Base-by-base conservation (phyloP, 208 protist genomes). In the Wallacemonas sp. region DNA sequence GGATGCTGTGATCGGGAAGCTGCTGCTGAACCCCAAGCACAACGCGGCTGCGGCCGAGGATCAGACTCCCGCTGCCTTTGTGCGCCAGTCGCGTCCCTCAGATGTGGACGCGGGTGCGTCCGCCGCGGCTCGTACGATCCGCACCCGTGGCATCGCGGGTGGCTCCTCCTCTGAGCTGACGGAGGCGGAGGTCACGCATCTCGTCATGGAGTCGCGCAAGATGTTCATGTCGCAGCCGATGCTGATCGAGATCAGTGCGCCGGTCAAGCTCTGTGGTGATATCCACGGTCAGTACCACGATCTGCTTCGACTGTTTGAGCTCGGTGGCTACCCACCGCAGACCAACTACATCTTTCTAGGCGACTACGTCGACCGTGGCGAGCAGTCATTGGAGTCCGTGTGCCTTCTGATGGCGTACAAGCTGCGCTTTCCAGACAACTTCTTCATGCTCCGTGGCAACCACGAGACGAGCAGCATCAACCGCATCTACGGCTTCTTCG, bases 341-440 rank as follows among this genome's bases (percentile, higher is more conserved):
- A 72, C 55, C 17, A 85, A 88, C 56, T 97, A 98, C 76, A 83
- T 99, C 29, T 99, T 99, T 68, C 85, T 99, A 48, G 97, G 98
- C 41, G 97, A 99, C 70, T 99, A 99, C 74, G 97, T 99, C 2
- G 98, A 99, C 69, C 90, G 98, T 49, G 98, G 97, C 0, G 65
- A 87, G 30, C 74, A 83, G 33, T 79, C 82, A 1, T 41, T 95
- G 1, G 88, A 97, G 73, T 71, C 78, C 19, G 76, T 97, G 23
- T 78, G 81, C 32, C 76, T 96, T n/a, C 70, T 97, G 0, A 21
- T 95, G 12, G 85, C 85, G 2, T 83, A 92, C 64, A 95, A 96
- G 77, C 61, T 96, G 49, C 61, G 76, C 48, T 91, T 85, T 49
- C 93, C 90, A 0, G 52, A 90, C 21, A 87, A 90, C 70, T 86